A percentile compares a stretch with the other conserved stretches of the same genome.
These are phyloP conservation scores for Aeminium ludgeri DNA, from an alignment of 495 filamentous ascomycete genomes.

Conservation along the genomic window DNA sequence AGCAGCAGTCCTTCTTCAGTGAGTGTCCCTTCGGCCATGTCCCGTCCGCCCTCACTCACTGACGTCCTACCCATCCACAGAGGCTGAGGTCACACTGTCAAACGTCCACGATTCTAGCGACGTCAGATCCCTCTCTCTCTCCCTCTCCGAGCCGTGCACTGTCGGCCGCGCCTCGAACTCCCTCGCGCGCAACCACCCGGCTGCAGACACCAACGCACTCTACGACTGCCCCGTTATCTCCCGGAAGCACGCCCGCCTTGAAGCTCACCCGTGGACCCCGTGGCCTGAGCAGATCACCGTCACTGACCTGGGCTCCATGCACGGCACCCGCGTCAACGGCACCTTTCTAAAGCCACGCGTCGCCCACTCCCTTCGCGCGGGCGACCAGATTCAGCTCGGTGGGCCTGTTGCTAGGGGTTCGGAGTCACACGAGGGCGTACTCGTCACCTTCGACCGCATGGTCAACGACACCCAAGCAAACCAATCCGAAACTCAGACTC, in stretches of 20 bases:
- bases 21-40: no score
- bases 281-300: constrained; percentile 26
- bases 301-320: constrained; percentile 37
- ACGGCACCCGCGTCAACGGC: constrained; percentile 35
- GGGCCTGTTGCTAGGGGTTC: constrained; percentile 5
- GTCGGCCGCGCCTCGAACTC: constrained; percentile 49
- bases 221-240: constrained; percentile 75
- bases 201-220: constrained; percentile 45
- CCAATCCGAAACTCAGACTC: no score
- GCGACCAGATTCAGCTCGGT: constrained; percentile 11
- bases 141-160: constrained; percentile 13
- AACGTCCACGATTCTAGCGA: no score
- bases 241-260: constrained; percentile 51
- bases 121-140: constrained; percentile 5
- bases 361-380: background rate
- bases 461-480: no score
- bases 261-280: constrained; percentile 1
- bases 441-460: background rate
- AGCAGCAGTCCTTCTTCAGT: no score
- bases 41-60: no score
- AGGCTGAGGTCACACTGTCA: no score
- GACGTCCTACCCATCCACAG: no score
- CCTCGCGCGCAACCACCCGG: constrained; percentile 33
- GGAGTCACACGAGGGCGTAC: constrained; percentile 9
- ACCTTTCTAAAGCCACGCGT: constrained; percentile 3